Evolutionary conservation across 2,329 filamentous ascomycete species (phyloP).

Genomic region (Talaromyces sp.): DNA sequence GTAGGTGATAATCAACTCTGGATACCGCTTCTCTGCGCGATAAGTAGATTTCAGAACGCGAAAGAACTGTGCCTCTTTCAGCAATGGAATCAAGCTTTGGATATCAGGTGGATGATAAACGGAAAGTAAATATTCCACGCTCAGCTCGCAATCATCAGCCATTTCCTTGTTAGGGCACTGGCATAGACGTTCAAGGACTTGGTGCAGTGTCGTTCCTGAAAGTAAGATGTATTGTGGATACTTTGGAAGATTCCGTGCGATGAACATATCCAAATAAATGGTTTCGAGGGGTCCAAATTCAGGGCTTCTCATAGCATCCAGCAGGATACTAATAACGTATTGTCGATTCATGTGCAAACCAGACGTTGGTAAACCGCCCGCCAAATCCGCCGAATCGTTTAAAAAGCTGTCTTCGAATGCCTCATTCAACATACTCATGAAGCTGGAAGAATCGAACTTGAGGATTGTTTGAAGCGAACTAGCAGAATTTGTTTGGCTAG

Average conservation of each 20-base stretch:
- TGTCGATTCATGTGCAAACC: conserved; percentile 67
- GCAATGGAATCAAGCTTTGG: conserved; percentile 65
- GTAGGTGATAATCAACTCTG: conserved; percentile 70
- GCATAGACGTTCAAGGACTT: conserved; percentile 76
- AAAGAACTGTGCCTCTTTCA: conserved; percentile 77
- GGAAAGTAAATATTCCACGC: conserved; percentile 88
- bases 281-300: conserved; percentile 73
- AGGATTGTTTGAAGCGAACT: conserved; percentile 79
- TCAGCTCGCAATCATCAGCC: conserved; percentile 92
- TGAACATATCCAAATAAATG: conserved; percentile 97
- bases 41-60: conserved; percentile 89
- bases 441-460: conserved; percentile 82
- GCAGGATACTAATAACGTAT: conserved; percentile 82
- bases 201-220: conserved; percentile 76
- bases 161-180: conserved; percentile 74
- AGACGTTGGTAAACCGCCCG: conserved; percentile 51
- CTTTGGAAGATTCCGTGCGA: conserved; percentile 90
- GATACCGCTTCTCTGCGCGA: conserved; percentile 70
- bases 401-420: conserved; percentile 93
- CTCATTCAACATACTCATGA: conserved; percentile 92
- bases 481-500: conserved; percentile 66
- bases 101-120: conserved; percentile 87
- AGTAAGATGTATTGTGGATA: conserved; percentile 94
- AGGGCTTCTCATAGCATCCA: conserved; percentile 75
- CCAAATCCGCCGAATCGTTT: conserved; percentile 65